These are phyloP conservation scores for Starmerella davenportii DNA, from an alignment of 805 yeast genomes.

Conservation along the genomic window DNA sequence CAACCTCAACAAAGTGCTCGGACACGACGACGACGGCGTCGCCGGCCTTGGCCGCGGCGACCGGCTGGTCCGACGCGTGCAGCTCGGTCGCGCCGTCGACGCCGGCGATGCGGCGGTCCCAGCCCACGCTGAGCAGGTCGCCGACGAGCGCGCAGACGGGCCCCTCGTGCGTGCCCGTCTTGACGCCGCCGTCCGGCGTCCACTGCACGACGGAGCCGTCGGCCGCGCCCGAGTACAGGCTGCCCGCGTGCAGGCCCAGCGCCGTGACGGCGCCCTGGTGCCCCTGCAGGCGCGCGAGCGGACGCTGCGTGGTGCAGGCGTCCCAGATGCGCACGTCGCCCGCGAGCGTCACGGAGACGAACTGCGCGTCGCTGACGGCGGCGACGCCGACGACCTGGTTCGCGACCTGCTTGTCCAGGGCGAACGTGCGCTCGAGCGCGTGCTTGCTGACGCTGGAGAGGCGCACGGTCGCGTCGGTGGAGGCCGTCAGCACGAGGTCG, in stretches of 20 bases:
- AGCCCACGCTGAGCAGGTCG: slow-evolving; percentile 39
- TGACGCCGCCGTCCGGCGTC: slow-evolving; percentile 27
- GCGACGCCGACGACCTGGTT: slow-evolving; percentile 71
- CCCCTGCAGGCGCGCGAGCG: slow-evolving; percentile 37
- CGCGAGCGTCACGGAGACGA: slow-evolving; percentile 48
- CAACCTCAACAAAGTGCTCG: slow-evolving; percentile 27
- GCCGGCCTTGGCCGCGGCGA: slow-evolving; percentile 23
- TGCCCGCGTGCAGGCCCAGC: slow-evolving; percentile 17
- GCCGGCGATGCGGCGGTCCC: slow-evolving; percentile 65
- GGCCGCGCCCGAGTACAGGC: slow-evolving; percentile 48
- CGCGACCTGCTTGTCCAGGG: slow-evolving; percentile 29
- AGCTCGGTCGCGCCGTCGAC: slow-evolving; percentile 23
- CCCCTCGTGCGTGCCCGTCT: slow-evolving; percentile 38
- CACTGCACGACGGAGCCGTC: slow-evolving; percentile 63
- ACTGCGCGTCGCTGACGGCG: slow-evolving; percentile 36
- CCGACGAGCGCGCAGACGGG: slow-evolving; percentile 40
- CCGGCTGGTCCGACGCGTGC: slow-evolving; percentile 32
- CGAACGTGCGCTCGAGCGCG: slow-evolving; percentile 34
- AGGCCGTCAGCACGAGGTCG: slow-evolving; percentile 48
- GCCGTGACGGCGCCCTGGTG: slow-evolving; percentile 74
- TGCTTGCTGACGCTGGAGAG: slow-evolving; percentile 38
- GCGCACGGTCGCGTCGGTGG: slow-evolving; percentile 67
- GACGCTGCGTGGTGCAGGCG: slow-evolving; percentile 17
- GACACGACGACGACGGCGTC: slow-evolving; percentile 30
- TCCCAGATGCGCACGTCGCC: slow-evolving; percentile 53